A percentile compares a stretch with the other conserved stretches of the same genome.
Conservation (phyloP, 192 early-diverging fungal genomes). For the Backusella morwellensis region DNA sequence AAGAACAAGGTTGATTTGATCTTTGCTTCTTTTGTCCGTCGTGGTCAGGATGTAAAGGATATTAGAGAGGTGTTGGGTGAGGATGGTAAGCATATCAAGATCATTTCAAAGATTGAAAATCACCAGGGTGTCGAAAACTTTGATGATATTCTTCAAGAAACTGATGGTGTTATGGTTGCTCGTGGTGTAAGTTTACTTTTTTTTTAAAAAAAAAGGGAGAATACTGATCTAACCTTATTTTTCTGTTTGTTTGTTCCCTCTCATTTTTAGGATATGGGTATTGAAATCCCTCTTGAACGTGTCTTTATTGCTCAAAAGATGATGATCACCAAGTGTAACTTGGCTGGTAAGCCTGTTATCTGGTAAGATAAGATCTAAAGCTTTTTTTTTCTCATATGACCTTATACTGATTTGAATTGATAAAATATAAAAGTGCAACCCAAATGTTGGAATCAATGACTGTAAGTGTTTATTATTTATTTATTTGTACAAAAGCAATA, state of each 20-base stretch:
- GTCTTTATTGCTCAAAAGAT: slow-evolving; percentile 96
- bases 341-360: slow-evolving; percentile 94
- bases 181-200: slow-evolving; percentile 60
- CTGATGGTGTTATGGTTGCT: slow-evolving; percentile 98
- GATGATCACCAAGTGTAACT: slow-evolving; percentile 98
- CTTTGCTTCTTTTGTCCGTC: slow-evolving; percentile 96
- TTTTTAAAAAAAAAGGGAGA: background rate
- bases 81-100: slow-evolving; percentile 84
- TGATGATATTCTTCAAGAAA: slow-evolving; percentile 92
- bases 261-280: slow-evolving; percentile 74
- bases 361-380: slow-evolving; percentile 44
- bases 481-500: background rate
- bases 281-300: slow-evolving; percentile 93
- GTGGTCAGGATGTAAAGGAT: slow-evolving; percentile 84
- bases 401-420: slow-evolving; percentile 2
- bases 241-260: background rate
- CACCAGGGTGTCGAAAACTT: slow-evolving; percentile 98
- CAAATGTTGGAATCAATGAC: slow-evolving; percentile 99
- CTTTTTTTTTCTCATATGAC: slow-evolving; percentile 6
- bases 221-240: background rate
- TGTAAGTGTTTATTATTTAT: slow-evolving; percentile 35
- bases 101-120: slow-evolving; percentile 97
- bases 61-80: slow-evolving; percentile 85
- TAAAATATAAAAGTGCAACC: slow-evolving; percentile 65
- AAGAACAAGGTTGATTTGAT: slow-evolving; percentile 93